A percentile compares a stretch with the other conserved stretches of the same genome.
These are phyloP conservation scores for Rugonectria rugulosa DNA, from an alignment of 2,329 filamentous ascomycete species.

Conservation along the genomic window DNA sequence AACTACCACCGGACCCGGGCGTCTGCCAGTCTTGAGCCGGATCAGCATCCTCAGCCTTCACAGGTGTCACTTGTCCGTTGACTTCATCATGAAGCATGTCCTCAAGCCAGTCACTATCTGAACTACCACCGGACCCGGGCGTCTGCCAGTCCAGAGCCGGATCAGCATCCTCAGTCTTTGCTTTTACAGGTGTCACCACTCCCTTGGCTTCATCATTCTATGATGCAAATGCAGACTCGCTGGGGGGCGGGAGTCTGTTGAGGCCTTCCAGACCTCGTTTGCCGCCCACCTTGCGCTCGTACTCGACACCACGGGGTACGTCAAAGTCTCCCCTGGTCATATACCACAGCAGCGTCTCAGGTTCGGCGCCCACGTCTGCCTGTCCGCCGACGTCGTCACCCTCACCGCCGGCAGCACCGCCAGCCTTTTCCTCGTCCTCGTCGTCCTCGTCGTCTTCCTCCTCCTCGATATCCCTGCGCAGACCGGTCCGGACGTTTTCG, in stretches of 20 bases:
- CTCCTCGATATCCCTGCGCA: slow-evolving; percentile 63
- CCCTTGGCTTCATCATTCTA: slow-evolving; percentile 14
- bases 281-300: slow-evolving; percentile 45
- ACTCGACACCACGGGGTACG: slow-evolving; percentile 55
- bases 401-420: slow-evolving; percentile 19
- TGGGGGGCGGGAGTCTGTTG: slow-evolving; percentile 38
- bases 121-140: too few species aligned
- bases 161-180: too few species aligned
- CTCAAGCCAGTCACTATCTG: too few species aligned
- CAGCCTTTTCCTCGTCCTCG: slow-evolving; percentile 51
- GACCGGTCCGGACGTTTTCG: slow-evolving; percentile 75
- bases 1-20: too few species aligned
- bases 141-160: too few species aligned
- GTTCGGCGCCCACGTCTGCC: slow-evolving; percentile 48
- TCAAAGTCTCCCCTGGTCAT: slow-evolving; percentile 53
- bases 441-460: slow-evolving; percentile 64
- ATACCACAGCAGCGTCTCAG: slow-evolving; percentile 58
- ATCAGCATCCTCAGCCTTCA: too few species aligned
- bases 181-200: too few species aligned
- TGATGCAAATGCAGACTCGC: slow-evolving; percentile 27
- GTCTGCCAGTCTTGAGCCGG: too few species aligned
- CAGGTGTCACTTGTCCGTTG: too few species aligned
- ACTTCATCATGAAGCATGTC: too few species aligned
- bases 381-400: slow-evolving; percentile 37
- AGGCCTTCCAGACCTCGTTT: slow-evolving; percentile 47